These are phyloP conservation scores for Blastobotrys parvus DNA, from an alignment of 805 yeast species.

Conservation along the genomic window DNA sequence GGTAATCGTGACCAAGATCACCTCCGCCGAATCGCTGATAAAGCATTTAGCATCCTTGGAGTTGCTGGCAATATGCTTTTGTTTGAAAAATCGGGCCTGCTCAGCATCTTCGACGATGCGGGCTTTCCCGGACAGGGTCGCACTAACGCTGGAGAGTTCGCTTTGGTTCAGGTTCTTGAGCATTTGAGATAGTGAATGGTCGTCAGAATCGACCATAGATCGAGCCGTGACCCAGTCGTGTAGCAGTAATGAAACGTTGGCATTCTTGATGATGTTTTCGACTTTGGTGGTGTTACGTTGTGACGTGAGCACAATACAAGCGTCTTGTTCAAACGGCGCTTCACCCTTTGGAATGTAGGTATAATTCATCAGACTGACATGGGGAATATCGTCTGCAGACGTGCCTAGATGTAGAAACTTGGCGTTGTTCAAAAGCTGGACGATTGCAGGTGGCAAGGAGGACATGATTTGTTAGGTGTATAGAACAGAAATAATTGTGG, in stretches of 20 bases:
- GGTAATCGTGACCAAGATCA: slow-evolving; percentile 56
- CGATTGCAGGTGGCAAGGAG: background rate
- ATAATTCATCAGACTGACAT: slow-evolving; percentile 87
- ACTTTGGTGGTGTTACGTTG: slow-evolving; percentile 66
- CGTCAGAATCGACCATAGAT: slow-evolving; percentile 24
- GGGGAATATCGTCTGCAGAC: slow-evolving; percentile 63
- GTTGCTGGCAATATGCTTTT: slow-evolving; percentile 50
- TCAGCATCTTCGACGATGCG: slow-evolving; percentile 41
- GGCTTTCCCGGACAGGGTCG: slow-evolving; percentile 71
- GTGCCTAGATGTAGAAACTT: slow-evolving; percentile 72
- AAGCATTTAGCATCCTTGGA: slow-evolving; percentile 48
- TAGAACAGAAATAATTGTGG: too few species aligned
- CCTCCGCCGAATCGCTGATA: slow-evolving; percentile 54
- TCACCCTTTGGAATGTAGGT: slow-evolving; percentile 43
- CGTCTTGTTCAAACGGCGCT: slow-evolving; percentile 31
- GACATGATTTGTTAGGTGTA: background rate
- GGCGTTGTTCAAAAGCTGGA: background rate
- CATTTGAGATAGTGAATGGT: slow-evolving; percentile 44
- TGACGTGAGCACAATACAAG: slow-evolving; percentile 61
- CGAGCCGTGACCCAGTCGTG: slow-evolving; percentile 85
- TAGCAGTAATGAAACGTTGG: slow-evolving; percentile 70
- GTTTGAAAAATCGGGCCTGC: slow-evolving; percentile 53
- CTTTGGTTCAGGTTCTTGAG: slow-evolving; percentile 71
- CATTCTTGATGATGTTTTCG: slow-evolving; percentile 58
- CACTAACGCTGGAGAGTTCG: slow-evolving; percentile 72